A percentile compares a stretch with the other conserved stretches of the same genome.
Evolutionary conservation across 2,329 filamentous ascomycete genomes (phyloP).

Genomic region (Colletotrichum godetiae): DNA sequence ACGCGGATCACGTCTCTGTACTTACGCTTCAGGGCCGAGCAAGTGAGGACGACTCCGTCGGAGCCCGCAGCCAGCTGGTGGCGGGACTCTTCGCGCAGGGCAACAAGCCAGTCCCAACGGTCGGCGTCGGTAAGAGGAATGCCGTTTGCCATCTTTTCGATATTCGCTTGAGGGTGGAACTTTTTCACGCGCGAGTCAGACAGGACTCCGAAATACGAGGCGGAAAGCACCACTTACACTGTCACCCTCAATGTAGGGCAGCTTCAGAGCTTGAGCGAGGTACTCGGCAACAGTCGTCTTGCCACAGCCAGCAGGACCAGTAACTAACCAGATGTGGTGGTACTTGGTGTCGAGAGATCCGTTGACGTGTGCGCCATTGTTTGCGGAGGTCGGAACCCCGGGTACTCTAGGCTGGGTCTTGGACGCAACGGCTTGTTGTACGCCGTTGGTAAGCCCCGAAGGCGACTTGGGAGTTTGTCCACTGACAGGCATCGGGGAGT

Average conservation of each 20-base stretch:
- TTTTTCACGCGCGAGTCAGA: constrained; percentile 48
- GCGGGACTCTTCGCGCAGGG: constrained; percentile 76
- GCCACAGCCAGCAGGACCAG: constrained; percentile 82
- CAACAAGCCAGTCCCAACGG: constrained; percentile 96
- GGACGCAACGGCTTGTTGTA: constrained; percentile 42
- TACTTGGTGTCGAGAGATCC: constrained; percentile 48
- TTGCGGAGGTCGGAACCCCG: constrained; percentile 36
- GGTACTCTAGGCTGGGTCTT: constrained; percentile 37
- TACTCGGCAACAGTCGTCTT: constrained; percentile 80
- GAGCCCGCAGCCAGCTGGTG: constrained; percentile 66
- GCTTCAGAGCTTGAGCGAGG: constrained; percentile 69
- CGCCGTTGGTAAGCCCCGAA: constrained; percentile 39
- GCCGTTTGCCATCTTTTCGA: constrained; percentile 90
- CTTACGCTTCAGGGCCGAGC: constrained; percentile 95
- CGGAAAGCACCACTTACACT: constrained; percentile 67
- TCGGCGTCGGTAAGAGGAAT: constrained; percentile 91
- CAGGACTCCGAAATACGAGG: background rate
- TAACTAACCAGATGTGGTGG: constrained; percentile 84
- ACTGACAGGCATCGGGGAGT: constrained; percentile 57
- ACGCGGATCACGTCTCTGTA: constrained; percentile 93
- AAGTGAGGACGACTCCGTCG: constrained; percentile 90
- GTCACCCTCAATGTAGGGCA: constrained; percentile 83
- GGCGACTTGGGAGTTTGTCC: constrained; percentile 47
- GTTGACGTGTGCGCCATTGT: constrained; percentile 44
- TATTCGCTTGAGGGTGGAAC: constrained; percentile 83